Evolutionary conservation across 2,329 filamentous ascomycete genomes (phyloP), one percentile per base, ranked within the genome.

Genomic region (Epicoccum nigrum): DNA sequence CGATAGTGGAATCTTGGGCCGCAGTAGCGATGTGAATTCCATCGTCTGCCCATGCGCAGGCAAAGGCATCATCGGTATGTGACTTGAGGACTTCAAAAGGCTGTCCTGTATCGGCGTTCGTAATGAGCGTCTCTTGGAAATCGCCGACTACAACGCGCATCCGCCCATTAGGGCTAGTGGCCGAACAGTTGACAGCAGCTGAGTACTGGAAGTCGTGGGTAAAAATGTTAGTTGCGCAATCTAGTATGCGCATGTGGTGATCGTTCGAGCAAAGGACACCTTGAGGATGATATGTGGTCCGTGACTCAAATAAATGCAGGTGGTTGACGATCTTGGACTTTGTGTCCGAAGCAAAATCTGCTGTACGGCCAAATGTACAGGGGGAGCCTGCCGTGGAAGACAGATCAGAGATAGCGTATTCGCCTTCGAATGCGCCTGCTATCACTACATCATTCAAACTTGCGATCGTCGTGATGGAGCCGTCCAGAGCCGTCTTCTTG

Each of bases 11-110:
- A 70, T 93, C 89, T 70, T 93, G 89, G 55, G 87, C 87, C 17
- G 86, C 89, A 0, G 89, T 92, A 11, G 89, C 89, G 16, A 92
- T 81, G 11, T 86, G 87, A 75, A 86, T 85, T 25, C 88, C 89
- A 66, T 92, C 86, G 45, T 88, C 85, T 15, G 88, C 86, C 89
- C 89, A 93, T 59, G 87, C 89, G 63, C 87, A 91, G 1, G 89
- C 85, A 63, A 92, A 93, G 2, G 85, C 87, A 59, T 81, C 88
- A 64, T 92, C 88, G 12, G 77, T 78, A 64, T 91, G 88, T 2
- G 86, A 86, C 4, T 76, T 71, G 1, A 92, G 80, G 20, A 76
- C 73, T 59, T 86, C 56, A 82, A 79, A 47, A 76, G 77, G 52
- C 80, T 74, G 74, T 12, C 87, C 85, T 11, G 81, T 85, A 47